Base-by-base conservation (phyloP, 2,329 filamentous ascomycete genomes). In the Alternaria consortialis region DNA sequence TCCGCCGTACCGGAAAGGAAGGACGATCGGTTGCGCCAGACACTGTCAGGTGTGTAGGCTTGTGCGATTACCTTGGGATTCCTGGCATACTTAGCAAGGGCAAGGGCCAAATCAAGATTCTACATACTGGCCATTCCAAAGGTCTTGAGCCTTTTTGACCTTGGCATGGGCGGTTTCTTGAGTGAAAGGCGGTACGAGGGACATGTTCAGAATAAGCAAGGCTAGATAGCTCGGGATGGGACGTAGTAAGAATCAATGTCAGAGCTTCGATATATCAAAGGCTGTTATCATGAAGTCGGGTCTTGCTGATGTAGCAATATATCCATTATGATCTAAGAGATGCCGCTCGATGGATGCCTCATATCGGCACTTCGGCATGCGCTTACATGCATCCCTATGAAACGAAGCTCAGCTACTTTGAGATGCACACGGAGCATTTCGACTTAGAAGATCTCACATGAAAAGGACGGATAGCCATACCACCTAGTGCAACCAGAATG, bases 91-190 rank as follows among this genome's bases (percentile, higher is more conserved):
- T 70, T 20, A 67, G 66, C 15, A 29, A 58, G 11, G 29, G 32
- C 36, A 23, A 53, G 13, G 15, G 32, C 25, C 11, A 13, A 13
- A 8, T 34, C 9, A 32, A 8, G n/a, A 39, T 15, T 62, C 34
- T 12, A 61, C 81, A 67, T 77, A 92, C 90, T 83, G 86, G 1
- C 88, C 90, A 72, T 96, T 97, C 93, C 93, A 96, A 3, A 90
- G 83, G 75, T 92, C 87, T 75, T 97, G 93, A 0, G 91, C 92
- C 17, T 88, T 89, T 80, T 96, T 96, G 64, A 96, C 92, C 77
- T 96, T 96, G 60, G 84, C 82, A 15, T 81, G 81, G 2, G 93
- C 93, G 1, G 88, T 90, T 74, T 92, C 89, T 25, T 86, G 82
- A 4, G 88, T 94, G 76, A 93, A 96, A 0, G 92, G 92, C 4